Evolutionary conservation across 2,329 filamentous ascomycete species (phyloP).

Genomic region (Xylaria multiplex): DNA sequence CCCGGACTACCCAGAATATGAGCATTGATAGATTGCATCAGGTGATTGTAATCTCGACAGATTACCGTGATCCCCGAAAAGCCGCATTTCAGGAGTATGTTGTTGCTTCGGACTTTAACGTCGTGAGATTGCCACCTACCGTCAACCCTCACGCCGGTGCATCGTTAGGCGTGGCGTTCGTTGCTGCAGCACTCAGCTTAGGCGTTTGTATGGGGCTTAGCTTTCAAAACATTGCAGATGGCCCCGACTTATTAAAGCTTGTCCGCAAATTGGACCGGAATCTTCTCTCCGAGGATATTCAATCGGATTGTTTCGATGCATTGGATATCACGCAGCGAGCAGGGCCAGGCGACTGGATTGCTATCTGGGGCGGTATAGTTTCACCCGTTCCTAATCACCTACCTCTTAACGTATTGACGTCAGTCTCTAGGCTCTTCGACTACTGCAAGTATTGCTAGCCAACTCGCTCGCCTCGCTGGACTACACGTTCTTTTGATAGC

Average conservation of each 20-base stretch:
- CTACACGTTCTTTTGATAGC: slow-evolving; percentile 73
- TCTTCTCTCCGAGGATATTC: slow-evolving; percentile 68
- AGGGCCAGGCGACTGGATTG: slow-evolving; percentile 72
- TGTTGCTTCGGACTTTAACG: slow-evolving; percentile 72
- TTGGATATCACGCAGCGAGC: slow-evolving; percentile 64
- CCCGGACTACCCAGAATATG: slow-evolving; percentile 32
- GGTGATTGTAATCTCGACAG: slow-evolving; percentile 74
- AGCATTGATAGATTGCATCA: slow-evolving; percentile 41
- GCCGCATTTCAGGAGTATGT: slow-evolving; percentile 77
- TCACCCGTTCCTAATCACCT: slow-evolving; percentile 11
- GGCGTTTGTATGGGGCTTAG: slow-evolving; percentile 76
- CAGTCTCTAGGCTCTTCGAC: slow-evolving; percentile 64
- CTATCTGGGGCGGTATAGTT: slow-evolving; percentile 72
- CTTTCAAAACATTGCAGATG: slow-evolving; percentile 62
- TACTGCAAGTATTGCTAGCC: slow-evolving; percentile 72
- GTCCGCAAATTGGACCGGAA: slow-evolving; percentile 59
- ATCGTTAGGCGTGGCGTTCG: slow-evolving; percentile 75
- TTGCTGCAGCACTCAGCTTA: slow-evolving; percentile 72
- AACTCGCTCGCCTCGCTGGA: slow-evolving; percentile 74
- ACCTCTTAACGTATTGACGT: slow-evolving; percentile 17
- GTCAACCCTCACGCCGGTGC: slow-evolving; percentile 66
- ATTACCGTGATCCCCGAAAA: slow-evolving; percentile 78
- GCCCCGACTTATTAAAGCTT: slow-evolving; percentile 68
- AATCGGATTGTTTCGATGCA: slow-evolving; percentile 68
- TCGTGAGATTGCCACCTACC: slow-evolving; percentile 66